Percentiles rank a stretch among this genome's conserved stretches.
These are phyloP conservation scores for Chlamydomonas schloesseri DNA, from an alignment of 139 green algal species.

Conservation along the genomic window DNA sequence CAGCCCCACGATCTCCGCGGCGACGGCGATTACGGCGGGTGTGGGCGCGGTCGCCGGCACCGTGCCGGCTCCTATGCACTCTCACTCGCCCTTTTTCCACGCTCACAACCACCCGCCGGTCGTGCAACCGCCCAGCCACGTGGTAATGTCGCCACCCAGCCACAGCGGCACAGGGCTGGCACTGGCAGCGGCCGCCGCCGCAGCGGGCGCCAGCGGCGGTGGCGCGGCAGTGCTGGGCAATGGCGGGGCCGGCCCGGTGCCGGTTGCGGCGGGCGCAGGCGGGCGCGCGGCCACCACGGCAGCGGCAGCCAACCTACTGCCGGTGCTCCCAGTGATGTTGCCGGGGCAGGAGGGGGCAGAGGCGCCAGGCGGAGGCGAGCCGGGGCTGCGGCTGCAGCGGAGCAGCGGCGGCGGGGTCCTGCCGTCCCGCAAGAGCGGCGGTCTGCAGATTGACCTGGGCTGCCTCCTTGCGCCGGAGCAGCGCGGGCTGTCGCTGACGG, in stretches of 20 bases:
- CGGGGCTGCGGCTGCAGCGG: too few relatives aligned
- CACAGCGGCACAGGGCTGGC: background rate
- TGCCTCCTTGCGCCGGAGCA: conserved; percentile 21
- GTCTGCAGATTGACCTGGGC: conserved; percentile 24
- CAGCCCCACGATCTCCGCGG: too few relatives aligned
- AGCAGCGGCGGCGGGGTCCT: background rate
- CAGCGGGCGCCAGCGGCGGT: background rate
- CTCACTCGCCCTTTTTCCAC: background rate
- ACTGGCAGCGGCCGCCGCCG: background rate
- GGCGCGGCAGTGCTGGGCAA: background rate
- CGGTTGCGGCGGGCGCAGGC: background rate
- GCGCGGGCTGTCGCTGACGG: background rate
- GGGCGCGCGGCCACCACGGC: too few relatives aligned
- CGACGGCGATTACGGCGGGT: too few relatives aligned
- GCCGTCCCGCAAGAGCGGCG: background rate
- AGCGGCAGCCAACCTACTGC: too few relatives aligned
- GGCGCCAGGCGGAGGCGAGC: too few relatives aligned
- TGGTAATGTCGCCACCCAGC: conserved; percentile 51
- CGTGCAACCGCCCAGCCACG: conserved; percentile 17
- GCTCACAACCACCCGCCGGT: background rate
- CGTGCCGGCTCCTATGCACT: too few relatives aligned
- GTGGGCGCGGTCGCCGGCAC: too few relatives aligned
- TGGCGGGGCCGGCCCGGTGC: too few relatives aligned
- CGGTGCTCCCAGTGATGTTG: too few relatives aligned
- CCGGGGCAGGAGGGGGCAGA: too few relatives aligned